Conservation (phyloP, 2,329 filamentous ascomycete species). For the Aspergillus viridinutans region DNA sequence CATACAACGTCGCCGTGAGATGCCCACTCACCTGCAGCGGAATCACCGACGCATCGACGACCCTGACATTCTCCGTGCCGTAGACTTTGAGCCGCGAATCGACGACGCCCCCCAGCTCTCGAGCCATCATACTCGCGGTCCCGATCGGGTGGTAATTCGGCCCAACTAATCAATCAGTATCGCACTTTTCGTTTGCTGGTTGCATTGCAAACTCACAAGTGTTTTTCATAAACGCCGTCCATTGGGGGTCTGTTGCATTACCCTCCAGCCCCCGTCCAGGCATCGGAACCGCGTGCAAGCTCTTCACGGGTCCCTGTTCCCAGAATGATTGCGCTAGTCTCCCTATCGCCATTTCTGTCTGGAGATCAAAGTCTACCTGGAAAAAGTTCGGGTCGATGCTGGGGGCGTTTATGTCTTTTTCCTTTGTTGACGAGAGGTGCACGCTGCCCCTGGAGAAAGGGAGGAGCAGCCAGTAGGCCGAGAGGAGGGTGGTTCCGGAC, state of each 20-base stretch:
- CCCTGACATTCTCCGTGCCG: not conserved
- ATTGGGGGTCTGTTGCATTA: not conserved
- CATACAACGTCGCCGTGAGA: not conserved
- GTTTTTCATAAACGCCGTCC: not conserved
- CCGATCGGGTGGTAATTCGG: not conserved
- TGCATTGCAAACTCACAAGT: not conserved
- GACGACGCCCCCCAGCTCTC: not conserved
- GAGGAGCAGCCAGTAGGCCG: conserved; percentile 20
- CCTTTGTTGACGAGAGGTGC: conserved; percentile 14
- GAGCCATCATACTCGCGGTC: not conserved
- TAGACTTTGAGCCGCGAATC: not conserved
- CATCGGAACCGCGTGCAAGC: not conserved
- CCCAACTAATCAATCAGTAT: not conserved
- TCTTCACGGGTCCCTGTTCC: not conserved
- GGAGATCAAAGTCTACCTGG: conserved; percentile 16
- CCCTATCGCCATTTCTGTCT: not conserved
- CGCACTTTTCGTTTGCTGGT: not conserved
- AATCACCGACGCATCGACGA: conserved; percentile 5
- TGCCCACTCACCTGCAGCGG: not conserved
- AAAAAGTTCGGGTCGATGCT: conserved; percentile 23
- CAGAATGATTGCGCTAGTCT: not conserved
- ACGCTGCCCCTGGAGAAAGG: conserved; percentile 22
- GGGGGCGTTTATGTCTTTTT: not conserved
- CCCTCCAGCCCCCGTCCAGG: not conserved
- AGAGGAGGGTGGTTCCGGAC: conserved; percentile 7